These are phyloP conservation scores for Basidiobolus meristosporus DNA, from an alignment of 371 early-diverging fungal genomes.

Conservation along the genomic window DNA sequence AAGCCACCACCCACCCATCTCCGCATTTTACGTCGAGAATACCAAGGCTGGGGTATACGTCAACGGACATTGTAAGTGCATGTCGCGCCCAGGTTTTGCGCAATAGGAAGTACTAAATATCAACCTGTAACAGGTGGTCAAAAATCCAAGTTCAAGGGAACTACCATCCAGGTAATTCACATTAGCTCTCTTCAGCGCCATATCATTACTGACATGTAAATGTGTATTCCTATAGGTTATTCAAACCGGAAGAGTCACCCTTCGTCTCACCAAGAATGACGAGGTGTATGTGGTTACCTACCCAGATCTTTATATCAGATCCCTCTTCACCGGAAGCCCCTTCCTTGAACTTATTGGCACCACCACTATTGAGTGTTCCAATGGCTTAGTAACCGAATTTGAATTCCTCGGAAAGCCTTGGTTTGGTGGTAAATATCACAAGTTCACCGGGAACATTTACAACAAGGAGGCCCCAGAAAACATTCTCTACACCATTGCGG, in stretches of 20 bases:
- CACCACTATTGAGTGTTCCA: slow-evolving; percentile 22
- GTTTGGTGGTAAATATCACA: slow-evolving; percentile 30
- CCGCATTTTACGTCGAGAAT: slow-evolving; percentile 12
- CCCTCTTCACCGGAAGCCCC: slow-evolving; percentile 27
- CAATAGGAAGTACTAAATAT: background rate
- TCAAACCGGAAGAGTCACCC: slow-evolving; percentile 25
- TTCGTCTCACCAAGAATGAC: slow-evolving; percentile 15
- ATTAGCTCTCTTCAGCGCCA: no score
- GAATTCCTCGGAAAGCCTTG: slow-evolving; percentile 24
- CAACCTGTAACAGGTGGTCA: slow-evolving; percentile 15
- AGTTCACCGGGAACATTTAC: slow-evolving; percentile 19
- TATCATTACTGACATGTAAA: no score
- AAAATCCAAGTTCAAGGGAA: slow-evolving; percentile 37
- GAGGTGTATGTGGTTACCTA: slow-evolving; percentile 30
- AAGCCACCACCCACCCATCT: slow-evolving; percentile 2
- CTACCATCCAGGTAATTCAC: slow-evolving; percentile 17
- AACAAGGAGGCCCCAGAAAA: slow-evolving; percentile 3
- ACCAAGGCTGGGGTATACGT: slow-evolving; percentile 30
- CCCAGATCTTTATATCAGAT: slow-evolving; percentile 29
- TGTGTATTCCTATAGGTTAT: slow-evolving; percentile 11
- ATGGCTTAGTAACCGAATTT: slow-evolving; percentile 21
- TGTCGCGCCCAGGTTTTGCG: background rate
- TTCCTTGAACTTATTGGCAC: slow-evolving; percentile 31
- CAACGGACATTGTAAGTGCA: slow-evolving; percentile 35
- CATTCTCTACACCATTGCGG: slow-evolving; percentile 1